A percentile compares a stretch with the other conserved stretches of the same genome.
Conservation (phyloP, 805 yeast genomes). For the Cyberlindnera lachancei region DNA sequence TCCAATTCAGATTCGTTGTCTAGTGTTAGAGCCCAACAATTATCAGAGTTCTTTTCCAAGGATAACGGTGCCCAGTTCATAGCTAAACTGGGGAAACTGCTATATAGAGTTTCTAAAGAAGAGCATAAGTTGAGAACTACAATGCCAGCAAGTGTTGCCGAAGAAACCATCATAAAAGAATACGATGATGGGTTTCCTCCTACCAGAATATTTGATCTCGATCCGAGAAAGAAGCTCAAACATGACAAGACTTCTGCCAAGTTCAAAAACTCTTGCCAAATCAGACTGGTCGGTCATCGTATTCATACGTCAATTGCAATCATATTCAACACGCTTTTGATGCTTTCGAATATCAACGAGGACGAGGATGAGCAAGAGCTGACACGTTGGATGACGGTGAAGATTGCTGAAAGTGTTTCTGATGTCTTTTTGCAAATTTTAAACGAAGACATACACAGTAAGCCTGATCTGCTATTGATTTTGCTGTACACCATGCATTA, state of each 20-base stretch:
- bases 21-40: slow-evolving; percentile 24
- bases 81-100: slow-evolving; percentile 35
- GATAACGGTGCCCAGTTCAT: slow-evolving; percentile 36
- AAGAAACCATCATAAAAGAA: slow-evolving; percentile 31
- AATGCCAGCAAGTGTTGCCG: slow-evolving; percentile 41
- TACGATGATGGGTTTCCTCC: slow-evolving; percentile 31
- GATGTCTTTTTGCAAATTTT: slow-evolving; percentile 19
- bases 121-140: slow-evolving; percentile 43
- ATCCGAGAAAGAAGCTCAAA: slow-evolving; percentile 27
- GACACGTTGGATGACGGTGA: slow-evolving; percentile 35
- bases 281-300: slow-evolving; percentile 43
- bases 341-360: slow-evolving; percentile 40
- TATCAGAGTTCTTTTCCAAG: slow-evolving; percentile 34
- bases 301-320: slow-evolving; percentile 38
- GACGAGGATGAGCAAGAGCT: slow-evolving; percentile 32
- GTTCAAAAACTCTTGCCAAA: slow-evolving; percentile 53
- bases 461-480: slow-evolving; percentile 28
- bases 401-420: slow-evolving; percentile 29
- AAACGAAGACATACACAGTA: slow-evolving; percentile 9
- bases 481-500: slow-evolving; percentile 29
- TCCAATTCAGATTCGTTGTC: slow-evolving; percentile 46
- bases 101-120: slow-evolving; percentile 47
- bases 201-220: slow-evolving; percentile 33
- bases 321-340: slow-evolving; percentile 35
- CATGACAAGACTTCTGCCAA: slow-evolving; percentile 46